Evolutionary conservation across 225 moss, liverwort and hornwort species (phyloP).

Genomic region (Polytrichum commune): DNA sequence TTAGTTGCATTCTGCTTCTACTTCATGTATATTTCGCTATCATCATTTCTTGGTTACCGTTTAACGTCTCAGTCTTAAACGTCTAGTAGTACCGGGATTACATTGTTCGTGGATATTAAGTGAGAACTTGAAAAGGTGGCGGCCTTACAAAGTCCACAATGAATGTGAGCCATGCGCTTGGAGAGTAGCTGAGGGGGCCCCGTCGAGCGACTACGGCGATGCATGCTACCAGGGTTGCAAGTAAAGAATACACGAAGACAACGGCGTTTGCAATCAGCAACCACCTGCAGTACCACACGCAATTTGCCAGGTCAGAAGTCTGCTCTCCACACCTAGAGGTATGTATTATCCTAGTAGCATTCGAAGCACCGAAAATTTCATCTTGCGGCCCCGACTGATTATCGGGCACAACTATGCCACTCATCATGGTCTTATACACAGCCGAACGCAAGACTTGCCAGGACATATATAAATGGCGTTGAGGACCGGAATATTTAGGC

Average conservation of each 20-base stretch:
- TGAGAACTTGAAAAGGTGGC: no score
- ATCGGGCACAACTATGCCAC: no score
- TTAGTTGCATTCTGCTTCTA: no score
- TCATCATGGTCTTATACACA: no score
- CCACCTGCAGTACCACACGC: conserved; percentile 40
- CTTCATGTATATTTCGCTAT: no score
- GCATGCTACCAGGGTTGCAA: conserved; percentile 30
- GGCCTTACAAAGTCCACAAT: conserved; percentile 56
- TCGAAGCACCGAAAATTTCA: not conserved
- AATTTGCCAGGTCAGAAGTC: not conserved
- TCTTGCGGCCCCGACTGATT: not conserved
- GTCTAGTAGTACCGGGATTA: no score
- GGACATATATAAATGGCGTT: no score
- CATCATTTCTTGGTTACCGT: no score
- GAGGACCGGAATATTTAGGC: no score
- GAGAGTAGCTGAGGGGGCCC: conserved; percentile 45
- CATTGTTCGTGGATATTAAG: no score
- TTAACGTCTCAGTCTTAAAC: not conserved
- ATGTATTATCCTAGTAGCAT: not conserved
- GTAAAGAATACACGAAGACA: conserved; percentile 58
- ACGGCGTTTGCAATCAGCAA: conserved; percentile 61
- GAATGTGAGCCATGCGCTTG: conserved; percentile 38
- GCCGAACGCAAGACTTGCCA: no score
- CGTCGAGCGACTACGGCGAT: conserved; percentile 19
- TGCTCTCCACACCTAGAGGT: not conserved